These are phyloP conservation scores for Paxillus rubicundulus DNA, from an alignment of 768 basidiomycete genomes.

Conservation along the genomic window DNA sequence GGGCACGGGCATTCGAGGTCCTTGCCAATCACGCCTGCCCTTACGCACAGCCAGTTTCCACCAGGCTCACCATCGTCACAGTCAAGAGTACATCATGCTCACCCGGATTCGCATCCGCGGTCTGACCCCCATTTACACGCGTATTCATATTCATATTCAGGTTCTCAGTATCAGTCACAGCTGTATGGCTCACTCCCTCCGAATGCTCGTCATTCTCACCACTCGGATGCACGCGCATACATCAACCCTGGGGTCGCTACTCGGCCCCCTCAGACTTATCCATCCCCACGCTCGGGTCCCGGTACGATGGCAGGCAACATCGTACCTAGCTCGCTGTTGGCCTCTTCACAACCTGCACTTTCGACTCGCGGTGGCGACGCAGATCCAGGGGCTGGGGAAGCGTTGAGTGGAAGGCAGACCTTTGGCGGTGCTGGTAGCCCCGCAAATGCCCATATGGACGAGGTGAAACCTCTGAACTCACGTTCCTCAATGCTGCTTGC, in stretches of 20 bases:
- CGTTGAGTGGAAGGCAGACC: too few relatives aligned
- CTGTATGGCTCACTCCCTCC: too few relatives aligned
- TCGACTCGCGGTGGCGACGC: too few relatives aligned
- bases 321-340: not conserved
- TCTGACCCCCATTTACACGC: not conserved
- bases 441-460: too few relatives aligned
- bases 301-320: not conserved
- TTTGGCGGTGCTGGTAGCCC: too few relatives aligned
- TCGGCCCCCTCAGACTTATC: not conserved
- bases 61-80: not conserved
- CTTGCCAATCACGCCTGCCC: not conserved
- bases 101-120: not conserved
- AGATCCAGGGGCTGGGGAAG: too few relatives aligned
- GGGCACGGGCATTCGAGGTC: not conserved
- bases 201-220: too few relatives aligned
- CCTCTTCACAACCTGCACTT: not conserved
- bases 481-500: too few relatives aligned
- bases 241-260: not conserved
- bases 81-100: not conserved
- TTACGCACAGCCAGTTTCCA: not conserved
- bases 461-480: too few relatives aligned
- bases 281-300: not conserved
- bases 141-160: not conserved
- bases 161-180: too few relatives aligned
- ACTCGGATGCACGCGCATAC: too few relatives aligned